Conservation (phyloP, 352 stramenopile genomes). For the Halophytophthora batemanensis region DNA sequence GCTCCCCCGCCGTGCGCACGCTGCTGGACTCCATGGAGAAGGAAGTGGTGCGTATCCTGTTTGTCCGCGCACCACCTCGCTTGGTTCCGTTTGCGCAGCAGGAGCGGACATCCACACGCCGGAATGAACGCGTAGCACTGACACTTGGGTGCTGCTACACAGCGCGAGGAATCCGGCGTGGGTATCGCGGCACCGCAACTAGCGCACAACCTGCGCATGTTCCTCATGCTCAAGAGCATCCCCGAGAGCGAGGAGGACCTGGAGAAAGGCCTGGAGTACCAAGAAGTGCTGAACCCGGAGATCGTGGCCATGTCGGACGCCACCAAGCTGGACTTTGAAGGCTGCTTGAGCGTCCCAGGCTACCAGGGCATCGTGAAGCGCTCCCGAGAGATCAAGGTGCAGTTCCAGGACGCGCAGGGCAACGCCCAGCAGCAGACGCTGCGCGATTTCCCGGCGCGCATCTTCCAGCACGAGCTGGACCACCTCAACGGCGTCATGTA, state of each 20-base stretch:
- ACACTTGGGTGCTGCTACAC: not conserved
- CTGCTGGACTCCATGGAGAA: slow-evolving; percentile 60
- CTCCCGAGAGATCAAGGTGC: slow-evolving; percentile 57
- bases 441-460: slow-evolving; percentile 68
- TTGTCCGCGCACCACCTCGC: not conserved
- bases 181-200: slow-evolving; percentile 78
- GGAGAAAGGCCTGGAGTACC: slow-evolving; percentile 51
- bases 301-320: slow-evolving; percentile 51
- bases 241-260: slow-evolving; percentile 54
- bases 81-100: not conserved
- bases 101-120: too few relatives aligned
- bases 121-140: slow-evolving; percentile 1
- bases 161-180: slow-evolving; percentile 67
- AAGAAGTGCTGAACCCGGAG: slow-evolving; percentile 76
- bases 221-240: slow-evolving; percentile 78
- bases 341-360: slow-evolving; percentile 76
- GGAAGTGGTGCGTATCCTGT: slow-evolving; percentile 45
- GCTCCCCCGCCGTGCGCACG: slow-evolving; percentile 38
- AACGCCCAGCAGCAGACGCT: slow-evolving; percentile 54
- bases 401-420: slow-evolving; percentile 56
- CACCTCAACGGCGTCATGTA: slow-evolving; percentile 79
- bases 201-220: slow-evolving; percentile 74
- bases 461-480: slow-evolving; percentile 85
- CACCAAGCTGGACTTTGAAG: slow-evolving; percentile 78
- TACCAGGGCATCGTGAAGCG: slow-evolving; percentile 76